A percentile compares a stretch with the other conserved stretches of the same genome.
Evolutionary conservation across 139 green algal genomes (phyloP).

Genomic region (Chlorokybus atmophyticus): DNA sequence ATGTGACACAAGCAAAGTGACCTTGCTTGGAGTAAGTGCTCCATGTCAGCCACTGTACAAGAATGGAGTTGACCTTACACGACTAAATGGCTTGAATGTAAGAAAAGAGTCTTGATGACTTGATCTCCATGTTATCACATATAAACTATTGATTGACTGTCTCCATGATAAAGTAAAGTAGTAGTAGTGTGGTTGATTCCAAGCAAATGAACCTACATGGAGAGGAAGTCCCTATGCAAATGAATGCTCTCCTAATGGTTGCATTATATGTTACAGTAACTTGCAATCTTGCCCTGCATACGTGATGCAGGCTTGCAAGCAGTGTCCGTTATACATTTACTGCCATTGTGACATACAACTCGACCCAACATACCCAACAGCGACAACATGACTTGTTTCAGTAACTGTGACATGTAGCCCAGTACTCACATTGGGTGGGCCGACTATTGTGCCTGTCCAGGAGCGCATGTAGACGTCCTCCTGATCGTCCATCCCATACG

Average conservation of each 20-base stretch:
- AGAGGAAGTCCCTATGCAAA: too few species aligned
- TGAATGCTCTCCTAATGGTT: background rate
- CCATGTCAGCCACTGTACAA: background rate
- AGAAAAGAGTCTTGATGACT: too few species aligned
- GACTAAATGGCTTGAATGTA: too few species aligned
- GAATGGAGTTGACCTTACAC: background rate
- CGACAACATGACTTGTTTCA: background rate
- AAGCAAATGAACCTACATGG: too few species aligned
- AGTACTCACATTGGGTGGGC: constrained; percentile 55
- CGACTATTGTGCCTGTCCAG: constrained; percentile 97
- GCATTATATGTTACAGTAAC: background rate
- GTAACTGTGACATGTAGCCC: background rate
- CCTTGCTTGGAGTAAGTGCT: background rate
- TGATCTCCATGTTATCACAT: too few species aligned
- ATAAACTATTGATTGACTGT: too few species aligned
- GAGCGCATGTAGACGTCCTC: constrained; percentile 78
- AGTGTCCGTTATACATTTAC: too few species aligned
- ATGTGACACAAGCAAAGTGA: background rate
- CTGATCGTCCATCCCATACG: constrained; percentile 84
- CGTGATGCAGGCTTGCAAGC: too few species aligned
- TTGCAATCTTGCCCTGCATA: background rate
- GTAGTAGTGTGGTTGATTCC: too few species aligned
- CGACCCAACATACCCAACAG: too few species aligned
- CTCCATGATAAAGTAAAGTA: too few species aligned
- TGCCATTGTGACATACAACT: too few species aligned